phyloP scores from a whole-genome alignment of 768 basidiomycete genomes.

The Amanita rimosa region DNA sequence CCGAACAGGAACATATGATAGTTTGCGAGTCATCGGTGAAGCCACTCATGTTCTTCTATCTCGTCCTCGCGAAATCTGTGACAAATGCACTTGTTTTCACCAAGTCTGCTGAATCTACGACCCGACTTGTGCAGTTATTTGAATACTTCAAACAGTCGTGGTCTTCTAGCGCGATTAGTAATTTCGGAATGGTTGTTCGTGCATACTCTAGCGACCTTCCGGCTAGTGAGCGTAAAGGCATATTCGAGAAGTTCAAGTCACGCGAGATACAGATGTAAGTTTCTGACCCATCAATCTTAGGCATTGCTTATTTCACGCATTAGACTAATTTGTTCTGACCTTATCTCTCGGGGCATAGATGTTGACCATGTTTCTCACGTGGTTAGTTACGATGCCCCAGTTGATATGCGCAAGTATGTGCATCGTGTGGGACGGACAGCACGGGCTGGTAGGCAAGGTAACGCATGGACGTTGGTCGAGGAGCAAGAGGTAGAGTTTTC shows the following conservation, averaged over 20 bases:
- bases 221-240: slow-evolving; percentile 55
- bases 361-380: slow-evolving; percentile 89
- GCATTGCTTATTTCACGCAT: neutral
- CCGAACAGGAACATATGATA: slow-evolving; percentile 77
- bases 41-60: slow-evolving; percentile 81
- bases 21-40: slow-evolving; percentile 72
- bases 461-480: slow-evolving; percentile 94
- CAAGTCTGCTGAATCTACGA: slow-evolving; percentile 89
- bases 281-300: neutral
- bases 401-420: slow-evolving; percentile 98
- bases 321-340: slow-evolving; percentile 92
- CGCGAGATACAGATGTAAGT: slow-evolving; percentile 78
- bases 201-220: slow-evolving; percentile 87
- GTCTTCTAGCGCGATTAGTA: slow-evolving; percentile 7
- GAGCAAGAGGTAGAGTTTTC: slow-evolving; percentile 63
- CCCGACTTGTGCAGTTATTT: slow-evolving; percentile 71
- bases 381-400: slow-evolving; percentile 88
- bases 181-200: slow-evolving; percentile 30
- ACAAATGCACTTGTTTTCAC: slow-evolving; percentile 84
- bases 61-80: slow-evolving; percentile 53
- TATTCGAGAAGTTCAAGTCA: slow-evolving; percentile 73
- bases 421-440: slow-evolving; percentile 96
- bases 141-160: slow-evolving; percentile 62
- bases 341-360: slow-evolving; percentile 93
- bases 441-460: slow-evolving; percentile 77